phyloP scores from a whole-genome alignment of 306 rosid species.

The Medicago truncatula region MtrunA17r5.0-ANR NC_053049.1:985001-985500 shows the following conservation, averaged over 20 bases:
- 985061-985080: constrained; percentile 30
- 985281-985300: constrained; percentile 3
- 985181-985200: background rate
- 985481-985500: constrained; percentile 21
- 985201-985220: background rate
- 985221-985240: constrained; percentile 12
- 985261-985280: background rate
- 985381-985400: constrained; percentile 76
- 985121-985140: constrained; percentile 12
- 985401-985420: constrained; percentile 95
- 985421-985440: constrained; percentile 88
- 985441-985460: constrained; percentile 84
- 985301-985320: background rate
- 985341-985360: constrained; percentile 62
- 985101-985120: constrained; percentile 13
- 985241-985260: constrained; percentile 16
- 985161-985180: background rate
- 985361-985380: constrained; percentile 77
- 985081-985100: constrained; percentile 24
- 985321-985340: constrained; percentile 23
- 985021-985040: constrained; percentile 19
- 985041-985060: constrained; percentile 25
- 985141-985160: background rate
- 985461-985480: constrained; percentile 28
- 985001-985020: constrained; percentile 83